phyloP scores from a whole-genome alignment of 805 yeast species.

The Myxozyma mucilagina region DNA sequence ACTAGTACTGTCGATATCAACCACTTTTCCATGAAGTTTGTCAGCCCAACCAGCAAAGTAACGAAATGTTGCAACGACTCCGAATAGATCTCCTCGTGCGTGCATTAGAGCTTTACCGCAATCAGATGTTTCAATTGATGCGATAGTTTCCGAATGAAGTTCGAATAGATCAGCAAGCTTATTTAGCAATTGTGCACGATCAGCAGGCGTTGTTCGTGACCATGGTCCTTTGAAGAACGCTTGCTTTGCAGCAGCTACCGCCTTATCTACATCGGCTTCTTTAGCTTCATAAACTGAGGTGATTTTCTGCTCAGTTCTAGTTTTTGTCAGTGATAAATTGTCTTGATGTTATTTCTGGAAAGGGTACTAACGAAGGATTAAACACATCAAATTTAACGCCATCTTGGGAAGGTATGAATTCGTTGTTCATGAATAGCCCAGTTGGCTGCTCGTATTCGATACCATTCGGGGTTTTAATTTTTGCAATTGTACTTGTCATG shows the following conservation, averaged over 20 bases:
- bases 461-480: too few relatives aligned
- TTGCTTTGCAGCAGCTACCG: conserved; percentile 55
- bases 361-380: too few relatives aligned
- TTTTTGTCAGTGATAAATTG: too few relatives aligned
- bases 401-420: too few relatives aligned
- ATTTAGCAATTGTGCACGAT: conserved; percentile 54
- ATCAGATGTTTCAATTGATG: conserved; percentile 62
- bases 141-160: conserved; percentile 64
- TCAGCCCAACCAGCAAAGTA: conserved; percentile 91
- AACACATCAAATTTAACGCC: too few relatives aligned
- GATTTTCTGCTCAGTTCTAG: too few relatives aligned
- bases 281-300: too few relatives aligned
- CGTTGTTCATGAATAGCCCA: too few relatives aligned
- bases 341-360: too few relatives aligned
- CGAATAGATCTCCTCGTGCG: conserved; percentile 58
- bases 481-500: too few relatives aligned
- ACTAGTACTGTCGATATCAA: conserved; percentile 53
- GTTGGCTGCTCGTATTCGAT: too few relatives aligned
- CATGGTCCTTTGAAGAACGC: conserved; percentile 52
- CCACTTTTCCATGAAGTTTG: conserved; percentile 70
- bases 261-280: conserved; percentile 45
- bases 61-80: conserved; percentile 60
- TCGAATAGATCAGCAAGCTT: conserved; percentile 55
- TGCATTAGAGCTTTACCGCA: conserved; percentile 75
- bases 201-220: conserved; percentile 53